These are phyloP conservation scores for Ceratobasidium sp. DNA, from an alignment of 1,284 basidiomycete species.

Conservation along the genomic window DNA sequence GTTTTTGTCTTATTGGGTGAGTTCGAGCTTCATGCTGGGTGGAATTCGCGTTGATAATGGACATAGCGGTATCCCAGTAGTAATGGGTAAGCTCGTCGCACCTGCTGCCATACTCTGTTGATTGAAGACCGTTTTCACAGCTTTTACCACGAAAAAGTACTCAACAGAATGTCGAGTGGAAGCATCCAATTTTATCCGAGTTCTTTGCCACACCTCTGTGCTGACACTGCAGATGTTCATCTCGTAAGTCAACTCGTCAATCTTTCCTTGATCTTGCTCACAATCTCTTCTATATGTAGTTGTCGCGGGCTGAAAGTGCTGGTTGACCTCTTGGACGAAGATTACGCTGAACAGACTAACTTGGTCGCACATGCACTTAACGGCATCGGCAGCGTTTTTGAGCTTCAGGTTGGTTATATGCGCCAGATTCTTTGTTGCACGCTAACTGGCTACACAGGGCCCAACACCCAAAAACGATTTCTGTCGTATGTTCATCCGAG, in stretches of 20 bases:
- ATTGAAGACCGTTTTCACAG: conserved; percentile 56
- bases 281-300: conserved; percentile 59
- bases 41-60: conserved; percentile 8
- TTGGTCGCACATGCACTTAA: conserved; percentile 95
- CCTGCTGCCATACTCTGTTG: background rate
- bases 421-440: background rate
- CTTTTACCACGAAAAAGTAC: conserved; percentile 94
- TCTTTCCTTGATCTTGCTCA: background rate
- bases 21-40: conserved; percentile 52
- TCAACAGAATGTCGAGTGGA: conserved; percentile 93
- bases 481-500: conserved; percentile 97
- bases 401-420: conserved; percentile 68
- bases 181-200: conserved; percentile 93
- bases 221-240: conserved; percentile 98
- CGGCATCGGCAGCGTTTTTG: conserved; percentile 94
- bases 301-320: conserved; percentile 94
- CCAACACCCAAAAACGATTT: conserved; percentile 98
- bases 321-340: conserved; percentile 95
- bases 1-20: conserved; percentile 92
- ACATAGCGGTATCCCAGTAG: conserved; percentile 85
- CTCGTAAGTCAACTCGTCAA: conserved; percentile 70
- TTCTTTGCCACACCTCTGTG: conserved; percentile 92
- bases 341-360: conserved; percentile 88
- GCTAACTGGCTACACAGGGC: conserved; percentile 66
- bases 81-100: conserved; percentile 75